These are phyloP conservation scores for Corylus heterophylla DNA, from an alignment of 306 rosid species.

Conservation along the genomic window DNA sequence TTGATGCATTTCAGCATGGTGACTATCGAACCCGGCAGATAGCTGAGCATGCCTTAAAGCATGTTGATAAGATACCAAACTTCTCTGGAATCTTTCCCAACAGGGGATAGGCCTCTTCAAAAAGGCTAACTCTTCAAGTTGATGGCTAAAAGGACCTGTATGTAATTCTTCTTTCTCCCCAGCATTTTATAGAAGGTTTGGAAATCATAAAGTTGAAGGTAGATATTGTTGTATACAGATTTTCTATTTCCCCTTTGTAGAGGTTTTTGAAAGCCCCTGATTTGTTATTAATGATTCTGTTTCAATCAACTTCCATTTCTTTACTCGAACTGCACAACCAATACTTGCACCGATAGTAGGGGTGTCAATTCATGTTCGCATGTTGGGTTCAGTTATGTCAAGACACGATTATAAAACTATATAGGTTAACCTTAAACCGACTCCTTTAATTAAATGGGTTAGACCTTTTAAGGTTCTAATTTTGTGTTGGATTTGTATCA, in stretches of 20 bases:
- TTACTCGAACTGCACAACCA: background rate
- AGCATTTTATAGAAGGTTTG: constrained; percentile 41
- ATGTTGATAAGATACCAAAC: constrained; percentile 94
- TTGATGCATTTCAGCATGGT: constrained; percentile 96
- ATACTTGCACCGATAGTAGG: background rate
- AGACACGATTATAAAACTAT: too few species aligned
- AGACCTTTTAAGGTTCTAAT: too few species aligned
- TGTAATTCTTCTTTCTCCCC: constrained; percentile 30
- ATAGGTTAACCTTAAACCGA: too few species aligned
- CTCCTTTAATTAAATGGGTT: too few species aligned
- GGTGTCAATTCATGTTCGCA: background rate
- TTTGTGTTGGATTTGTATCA: too few species aligned
- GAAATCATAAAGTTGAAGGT: constrained; percentile 41
- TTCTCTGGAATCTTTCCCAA: constrained; percentile 92
- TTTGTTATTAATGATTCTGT: constrained; percentile 35
- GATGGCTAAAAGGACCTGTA: constrained; percentile 29
- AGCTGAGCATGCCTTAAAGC: constrained; percentile 94
- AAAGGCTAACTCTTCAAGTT: constrained; percentile 25
- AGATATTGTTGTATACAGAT: constrained; percentile 46
- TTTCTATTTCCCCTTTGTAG: constrained; percentile 44
- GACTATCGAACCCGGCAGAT: constrained; percentile 89
- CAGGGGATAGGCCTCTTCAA: constrained; percentile 36
- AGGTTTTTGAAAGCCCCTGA: constrained; percentile 29
- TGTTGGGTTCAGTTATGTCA: too few species aligned
- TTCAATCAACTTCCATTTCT: constrained; percentile 19